A percentile compares a stretch with the other conserved stretches of the same genome.
phyloP scores from a whole-genome alignment of 495 filamentous ascomycete species.

The Trypethelium eluteriae region DNA sequence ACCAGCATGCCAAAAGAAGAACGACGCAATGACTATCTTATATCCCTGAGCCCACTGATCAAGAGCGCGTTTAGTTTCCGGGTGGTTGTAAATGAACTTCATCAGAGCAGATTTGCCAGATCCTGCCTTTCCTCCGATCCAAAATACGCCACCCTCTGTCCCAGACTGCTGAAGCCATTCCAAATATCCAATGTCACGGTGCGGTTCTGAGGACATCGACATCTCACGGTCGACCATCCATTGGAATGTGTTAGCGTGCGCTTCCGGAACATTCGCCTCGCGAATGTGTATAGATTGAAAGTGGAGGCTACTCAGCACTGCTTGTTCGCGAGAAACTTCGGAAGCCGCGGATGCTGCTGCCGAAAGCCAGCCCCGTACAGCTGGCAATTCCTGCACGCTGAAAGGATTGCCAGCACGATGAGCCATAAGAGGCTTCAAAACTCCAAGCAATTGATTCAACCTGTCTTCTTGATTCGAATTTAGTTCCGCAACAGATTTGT shows the following conservation, averaged over 20 bases:
- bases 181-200: not conserved
- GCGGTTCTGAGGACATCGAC: not conserved
- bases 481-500: not conserved
- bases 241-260: not conserved
- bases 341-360: not conserved
- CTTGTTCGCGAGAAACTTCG: not conserved
- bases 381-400: not conserved
- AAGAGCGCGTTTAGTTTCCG: not conserved
- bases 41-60: not conserved
- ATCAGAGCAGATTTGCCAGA: not conserved
- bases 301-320: not conserved
- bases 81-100: not conserved
- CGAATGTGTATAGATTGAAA: not conserved
- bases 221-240: not conserved
- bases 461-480: not conserved
- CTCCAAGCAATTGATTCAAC: not conserved
- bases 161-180: not conserved
- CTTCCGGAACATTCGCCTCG: not conserved
- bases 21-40: constrained; percentile 3
- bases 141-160: not conserved
- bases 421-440: not conserved
- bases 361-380: not conserved
- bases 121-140: not conserved
- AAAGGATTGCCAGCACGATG: not conserved
- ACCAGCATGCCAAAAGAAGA: constrained; percentile 9